Evolutionary conservation across 1,284 basidiomycete genomes (phyloP).

Genomic region (Trametes versicolor): DNA sequence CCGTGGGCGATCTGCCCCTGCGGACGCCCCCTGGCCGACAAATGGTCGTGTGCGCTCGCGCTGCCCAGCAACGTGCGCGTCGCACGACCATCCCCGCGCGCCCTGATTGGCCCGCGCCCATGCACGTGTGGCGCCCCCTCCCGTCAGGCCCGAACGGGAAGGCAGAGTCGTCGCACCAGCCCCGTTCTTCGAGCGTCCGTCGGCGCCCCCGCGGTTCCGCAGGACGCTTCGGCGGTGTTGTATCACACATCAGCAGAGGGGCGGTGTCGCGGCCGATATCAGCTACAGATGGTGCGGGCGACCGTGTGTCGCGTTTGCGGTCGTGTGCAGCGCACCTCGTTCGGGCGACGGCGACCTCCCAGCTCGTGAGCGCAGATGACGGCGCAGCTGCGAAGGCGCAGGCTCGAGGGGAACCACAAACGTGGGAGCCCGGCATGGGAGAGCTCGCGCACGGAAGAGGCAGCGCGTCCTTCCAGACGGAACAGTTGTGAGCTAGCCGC

Average conservation of each 20-base stretch:
- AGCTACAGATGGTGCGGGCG: neutral
- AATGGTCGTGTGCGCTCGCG: conserved; percentile 37
- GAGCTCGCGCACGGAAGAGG: conserved; percentile 9
- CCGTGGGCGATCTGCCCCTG: conserved; percentile 29
- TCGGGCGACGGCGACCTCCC: neutral
- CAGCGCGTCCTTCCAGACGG: neutral
- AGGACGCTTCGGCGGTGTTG: neutral
- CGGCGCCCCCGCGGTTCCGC: neutral
- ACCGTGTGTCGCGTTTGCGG: neutral
- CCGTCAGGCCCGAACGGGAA: conserved; percentile 34
- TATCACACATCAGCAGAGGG: neutral
- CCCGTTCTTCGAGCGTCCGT: neutral
- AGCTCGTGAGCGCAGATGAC: neutral
- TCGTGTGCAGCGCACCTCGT: neutral
- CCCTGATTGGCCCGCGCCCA: conserved; percentile 41
- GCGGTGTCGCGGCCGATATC: neutral
- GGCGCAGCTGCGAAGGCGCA: conserved; percentile 12
- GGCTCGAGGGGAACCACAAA: conserved; percentile 11
- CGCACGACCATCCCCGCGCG: conserved; percentile 44
- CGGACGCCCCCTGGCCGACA: conserved; percentile 23
- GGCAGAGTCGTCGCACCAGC: conserved; percentile 30
- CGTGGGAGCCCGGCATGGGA: conserved; percentile 21
- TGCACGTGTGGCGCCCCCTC: conserved; percentile 42
- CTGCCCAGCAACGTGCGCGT: conserved; percentile 45
- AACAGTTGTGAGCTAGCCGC: conserved; percentile 16